Evolutionary conservation across 129 eudicot species (phyloP), one percentile per base, ranked within the genome.

Genomic region (Tanacetum coccineum): DNA sequence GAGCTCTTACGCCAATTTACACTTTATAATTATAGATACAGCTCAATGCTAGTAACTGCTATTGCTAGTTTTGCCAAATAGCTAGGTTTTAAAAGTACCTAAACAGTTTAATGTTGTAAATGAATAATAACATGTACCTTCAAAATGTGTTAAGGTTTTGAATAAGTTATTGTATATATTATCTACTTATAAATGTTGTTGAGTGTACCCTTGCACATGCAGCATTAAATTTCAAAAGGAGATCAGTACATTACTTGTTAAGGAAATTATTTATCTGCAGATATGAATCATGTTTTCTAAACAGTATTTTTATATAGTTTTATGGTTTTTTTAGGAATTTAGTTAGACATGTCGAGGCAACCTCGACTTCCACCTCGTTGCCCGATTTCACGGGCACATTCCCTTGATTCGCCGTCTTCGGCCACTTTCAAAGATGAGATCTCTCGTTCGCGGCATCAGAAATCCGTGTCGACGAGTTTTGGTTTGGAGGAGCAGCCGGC

Each of bases 281-380:
- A 62, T 51, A 2, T 32, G 19, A 50, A 63, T 12, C 15, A 58
- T 70, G 46, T 47, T 70, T 57, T 59, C 17, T 26, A 17, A 28
- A 18, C 54, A 22, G 1, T 59, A 10, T 3, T 70, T 18, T 47
- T 13, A 46, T 4, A 26, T 15, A 6, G 2, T 46, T 47, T 25
- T 59, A 25, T 17, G 2, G 59, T 10, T 46, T 26, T 26, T 49
- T 14, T 17, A 36, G 25, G 48, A 78, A 60, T 70, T 3, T 40
- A 65, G 58, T 67, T 30, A 60, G 68, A 28, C 45, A 89, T 89
- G 96, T 81, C 94, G 17, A 77, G 85, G 48, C 87, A 81, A 59
- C 75, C 80, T 20, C 93, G 83, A 25, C 96, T 86, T 50, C 96
- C 96, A 4, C 96, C 96, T 79, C 94, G 96, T 60, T 83, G 85